phyloP scores from a whole-genome alignment of 75 land plant genomes.

The Pinus albicaulis region DNA sequence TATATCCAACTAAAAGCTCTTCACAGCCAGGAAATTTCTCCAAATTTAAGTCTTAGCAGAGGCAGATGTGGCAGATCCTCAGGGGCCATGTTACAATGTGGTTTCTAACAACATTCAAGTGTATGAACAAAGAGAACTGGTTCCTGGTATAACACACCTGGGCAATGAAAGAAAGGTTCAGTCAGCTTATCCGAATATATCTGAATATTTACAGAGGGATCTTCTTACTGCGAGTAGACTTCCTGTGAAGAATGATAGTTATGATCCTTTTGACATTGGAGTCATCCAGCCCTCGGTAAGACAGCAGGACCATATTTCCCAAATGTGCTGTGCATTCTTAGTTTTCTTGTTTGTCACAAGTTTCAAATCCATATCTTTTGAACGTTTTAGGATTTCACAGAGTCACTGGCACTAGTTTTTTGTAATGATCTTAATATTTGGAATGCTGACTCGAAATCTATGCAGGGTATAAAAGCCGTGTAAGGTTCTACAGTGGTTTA shows the following conservation, averaged over 20 bases:
- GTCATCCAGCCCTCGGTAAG: constrained; percentile 27
- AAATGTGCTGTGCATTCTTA: constrained; percentile 20
- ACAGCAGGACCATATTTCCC: constrained; percentile 36
- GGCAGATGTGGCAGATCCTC: not conserved
- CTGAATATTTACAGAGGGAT: not conserved
- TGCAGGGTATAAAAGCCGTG: constrained; percentile 78
- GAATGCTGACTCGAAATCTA: not conserved
- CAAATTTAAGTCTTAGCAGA: not conserved
- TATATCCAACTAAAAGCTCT: not conserved
- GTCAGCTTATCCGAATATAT: not conserved
- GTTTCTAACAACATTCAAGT: not conserved
- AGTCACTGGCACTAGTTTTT: not conserved
- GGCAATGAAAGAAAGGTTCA: not conserved
- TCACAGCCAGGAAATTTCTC: too few relatives aligned
- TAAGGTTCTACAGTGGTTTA: constrained; percentile 42
- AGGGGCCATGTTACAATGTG: not conserved
- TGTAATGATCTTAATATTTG: not conserved
- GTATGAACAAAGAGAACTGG: not conserved
- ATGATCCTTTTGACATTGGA: constrained; percentile 25
- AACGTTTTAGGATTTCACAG: not conserved
- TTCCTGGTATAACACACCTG: not conserved
- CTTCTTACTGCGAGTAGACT: not conserved
- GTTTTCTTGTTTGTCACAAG: not conserved
- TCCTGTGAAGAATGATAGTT: not conserved
- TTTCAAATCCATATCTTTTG: not conserved